Evolutionary conservation across 495 filamentous ascomycete genomes (phyloP).

Genomic region (Penicillium steckii): DNA sequence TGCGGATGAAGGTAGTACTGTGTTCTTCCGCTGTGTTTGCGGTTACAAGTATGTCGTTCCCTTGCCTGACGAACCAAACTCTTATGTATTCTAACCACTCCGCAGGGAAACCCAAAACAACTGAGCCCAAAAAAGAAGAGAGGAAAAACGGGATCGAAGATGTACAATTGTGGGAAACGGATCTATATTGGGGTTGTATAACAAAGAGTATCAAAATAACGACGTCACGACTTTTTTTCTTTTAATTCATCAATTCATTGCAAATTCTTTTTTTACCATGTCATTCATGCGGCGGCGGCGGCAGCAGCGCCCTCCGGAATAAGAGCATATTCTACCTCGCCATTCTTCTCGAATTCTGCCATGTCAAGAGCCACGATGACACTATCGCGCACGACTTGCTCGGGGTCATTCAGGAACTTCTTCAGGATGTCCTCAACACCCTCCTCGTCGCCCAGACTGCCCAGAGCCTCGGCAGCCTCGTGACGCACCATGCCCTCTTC

Average conservation of each 20-base stretch:
- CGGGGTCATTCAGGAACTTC: slow-evolving; percentile 82
- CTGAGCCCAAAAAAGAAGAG: slow-evolving; percentile 22
- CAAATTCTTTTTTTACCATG: not conserved
- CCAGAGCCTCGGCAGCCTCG: slow-evolving; percentile 96
- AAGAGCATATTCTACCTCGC: slow-evolving; percentile 85
- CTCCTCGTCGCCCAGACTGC: slow-evolving; percentile 88
- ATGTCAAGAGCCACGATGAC: slow-evolving; percentile 95
- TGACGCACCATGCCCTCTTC: slow-evolving; percentile 97
- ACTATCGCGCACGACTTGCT: slow-evolving; percentile 91
- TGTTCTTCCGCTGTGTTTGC: slow-evolving; percentile 85
- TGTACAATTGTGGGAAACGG: slow-evolving; percentile 24
- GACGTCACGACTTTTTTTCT: slow-evolving; percentile 29
- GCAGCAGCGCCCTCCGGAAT: slow-evolving; percentile 59
- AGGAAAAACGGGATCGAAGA: slow-evolving; percentile 9
- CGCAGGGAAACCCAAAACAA: slow-evolving; percentile 44
- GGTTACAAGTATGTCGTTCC: slow-evolving; percentile 68
- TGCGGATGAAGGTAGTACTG: slow-evolving; percentile 92
- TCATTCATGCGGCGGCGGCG: slow-evolving; percentile 37
- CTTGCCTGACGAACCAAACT: not conserved
- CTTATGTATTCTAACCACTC: slow-evolving; percentile 16
- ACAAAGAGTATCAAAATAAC: slow-evolving; percentile 32
- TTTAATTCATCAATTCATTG: slow-evolving; percentile 15
- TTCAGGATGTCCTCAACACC: slow-evolving; percentile 85
- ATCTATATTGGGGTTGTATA: slow-evolving; percentile 31
- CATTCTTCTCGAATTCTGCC: slow-evolving; percentile 93